phyloP scores from a whole-genome alignment of 2,329 filamentous ascomycete species.

The Sporothrix globosa region DNA sequence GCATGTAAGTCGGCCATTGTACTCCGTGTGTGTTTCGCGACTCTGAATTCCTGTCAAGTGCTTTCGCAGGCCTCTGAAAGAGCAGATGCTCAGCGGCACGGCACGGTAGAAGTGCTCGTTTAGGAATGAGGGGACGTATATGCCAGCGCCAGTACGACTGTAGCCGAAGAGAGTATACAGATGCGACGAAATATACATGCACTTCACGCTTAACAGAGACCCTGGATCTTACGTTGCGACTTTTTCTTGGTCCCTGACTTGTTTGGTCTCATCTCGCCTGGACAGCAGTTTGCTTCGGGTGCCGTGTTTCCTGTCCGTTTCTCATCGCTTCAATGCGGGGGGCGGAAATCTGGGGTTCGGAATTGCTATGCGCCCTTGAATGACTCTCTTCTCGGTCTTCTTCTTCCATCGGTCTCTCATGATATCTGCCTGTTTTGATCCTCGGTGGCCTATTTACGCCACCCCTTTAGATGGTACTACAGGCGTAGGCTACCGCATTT shows the following conservation, averaged over 20 bases:
- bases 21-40: background rate
- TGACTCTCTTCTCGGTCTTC: background rate
- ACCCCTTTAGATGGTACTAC: background rate
- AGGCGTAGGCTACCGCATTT: slow-evolving; percentile 3
- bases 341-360: background rate
- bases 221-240: background rate
- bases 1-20: background rate
- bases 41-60: background rate
- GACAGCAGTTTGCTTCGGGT: background rate
- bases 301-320: slow-evolving; percentile 17
- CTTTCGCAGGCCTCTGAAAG: background rate
- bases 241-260: slow-evolving; percentile 3
- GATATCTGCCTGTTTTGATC: slow-evolving; percentile 10
- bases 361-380: background rate
- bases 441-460: background rate
- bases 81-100: background rate
- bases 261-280: slow-evolving; percentile 12
- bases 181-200: slow-evolving; percentile 6
- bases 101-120: slow-evolving; percentile 25
- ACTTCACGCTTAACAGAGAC: background rate
- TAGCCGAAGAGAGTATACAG: background rate
- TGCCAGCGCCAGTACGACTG: background rate
- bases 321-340: background rate
- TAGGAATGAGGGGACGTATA: background rate
- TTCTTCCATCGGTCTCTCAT: background rate